Conservation (phyloP, 148 eudicot species). For the Silene uniflora region DNA sequence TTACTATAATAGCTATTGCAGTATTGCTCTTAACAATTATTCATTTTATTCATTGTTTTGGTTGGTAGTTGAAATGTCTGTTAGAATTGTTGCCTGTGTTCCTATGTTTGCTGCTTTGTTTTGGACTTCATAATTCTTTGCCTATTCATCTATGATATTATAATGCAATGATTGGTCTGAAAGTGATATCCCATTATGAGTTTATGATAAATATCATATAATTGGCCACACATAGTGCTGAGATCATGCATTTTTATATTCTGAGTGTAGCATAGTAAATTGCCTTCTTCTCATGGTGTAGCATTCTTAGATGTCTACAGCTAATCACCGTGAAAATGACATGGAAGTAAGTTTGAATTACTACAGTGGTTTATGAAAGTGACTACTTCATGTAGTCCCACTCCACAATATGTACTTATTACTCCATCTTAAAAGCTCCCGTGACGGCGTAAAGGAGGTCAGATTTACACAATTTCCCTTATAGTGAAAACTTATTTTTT, state of each 20-base stretch:
- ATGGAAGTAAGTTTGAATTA: conserved; percentile 25
- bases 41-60: conserved; percentile 29
- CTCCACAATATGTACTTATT: not conserved
- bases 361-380: conserved; percentile 11
- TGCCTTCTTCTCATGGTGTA: conserved; percentile 12
- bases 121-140: conserved; percentile 28
- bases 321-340: conserved; percentile 29
- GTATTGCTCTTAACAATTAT: conserved; percentile 16
- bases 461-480: not conserved
- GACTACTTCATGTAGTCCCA: conserved; percentile 10
- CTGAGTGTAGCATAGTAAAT: conserved; percentile 10
- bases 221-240: conserved; percentile 25
- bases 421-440: not conserved
- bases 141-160: conserved; percentile 28
- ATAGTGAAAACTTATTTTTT: not conserved
- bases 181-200: conserved; percentile 22
- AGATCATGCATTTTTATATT: conserved; percentile 23
- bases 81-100: conserved; percentile 31
- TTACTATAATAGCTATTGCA: conserved; percentile 15
- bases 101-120: conserved; percentile 25
- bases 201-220: conserved; percentile 20
- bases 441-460: not conserved
- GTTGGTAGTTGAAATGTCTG: conserved; percentile 46
- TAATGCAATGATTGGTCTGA: conserved; percentile 35
- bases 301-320: conserved; percentile 27